These are phyloP conservation scores for Guadua angustifolia DNA, from an alignment of 176 grass and related monocot species.

Conservation along the genomic window DNA sequence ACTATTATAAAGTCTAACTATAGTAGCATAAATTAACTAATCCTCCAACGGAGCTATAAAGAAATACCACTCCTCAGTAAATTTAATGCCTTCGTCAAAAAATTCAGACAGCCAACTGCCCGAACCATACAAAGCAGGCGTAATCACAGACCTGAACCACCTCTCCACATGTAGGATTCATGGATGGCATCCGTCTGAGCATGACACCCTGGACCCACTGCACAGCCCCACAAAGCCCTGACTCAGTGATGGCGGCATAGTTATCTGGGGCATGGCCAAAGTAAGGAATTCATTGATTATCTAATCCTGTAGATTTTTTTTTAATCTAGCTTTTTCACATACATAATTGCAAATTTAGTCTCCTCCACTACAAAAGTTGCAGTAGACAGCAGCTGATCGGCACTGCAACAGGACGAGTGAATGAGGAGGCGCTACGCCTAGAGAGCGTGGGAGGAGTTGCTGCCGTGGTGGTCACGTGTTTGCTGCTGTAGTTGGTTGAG, in stretches of 20 bases:
- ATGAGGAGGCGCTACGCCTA: too few relatives aligned
- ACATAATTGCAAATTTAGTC: too few relatives aligned
- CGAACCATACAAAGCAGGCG: not conserved
- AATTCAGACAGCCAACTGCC: not conserved
- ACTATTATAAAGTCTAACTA: not conserved
- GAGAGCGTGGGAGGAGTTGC: too few relatives aligned
- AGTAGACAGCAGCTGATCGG: too few relatives aligned
- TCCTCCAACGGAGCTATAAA: not conserved
- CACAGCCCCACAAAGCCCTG: not conserved
- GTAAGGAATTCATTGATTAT: too few relatives aligned
- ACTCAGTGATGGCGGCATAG: not conserved
- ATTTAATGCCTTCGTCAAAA: not conserved
- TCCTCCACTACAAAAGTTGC: too few relatives aligned
- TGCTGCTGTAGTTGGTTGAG: too few relatives aligned
- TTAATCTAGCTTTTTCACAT: too few relatives aligned
- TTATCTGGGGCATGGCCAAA: slow-evolving; percentile 25
- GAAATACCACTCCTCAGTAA: not conserved
- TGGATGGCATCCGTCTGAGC: not conserved
- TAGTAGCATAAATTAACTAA: not conserved
- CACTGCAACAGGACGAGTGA: too few relatives aligned
- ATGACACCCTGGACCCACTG: slow-evolving; percentile 14
- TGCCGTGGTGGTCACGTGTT: too few relatives aligned
- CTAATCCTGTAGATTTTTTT: too few relatives aligned
- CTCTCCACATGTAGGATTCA: not conserved
- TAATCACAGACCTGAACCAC: not conserved